These are phyloP conservation scores for Ceratobasidium sp. DNA, from an alignment of 1,284 basidiomycete species.

Conservation along the genomic window DNA sequence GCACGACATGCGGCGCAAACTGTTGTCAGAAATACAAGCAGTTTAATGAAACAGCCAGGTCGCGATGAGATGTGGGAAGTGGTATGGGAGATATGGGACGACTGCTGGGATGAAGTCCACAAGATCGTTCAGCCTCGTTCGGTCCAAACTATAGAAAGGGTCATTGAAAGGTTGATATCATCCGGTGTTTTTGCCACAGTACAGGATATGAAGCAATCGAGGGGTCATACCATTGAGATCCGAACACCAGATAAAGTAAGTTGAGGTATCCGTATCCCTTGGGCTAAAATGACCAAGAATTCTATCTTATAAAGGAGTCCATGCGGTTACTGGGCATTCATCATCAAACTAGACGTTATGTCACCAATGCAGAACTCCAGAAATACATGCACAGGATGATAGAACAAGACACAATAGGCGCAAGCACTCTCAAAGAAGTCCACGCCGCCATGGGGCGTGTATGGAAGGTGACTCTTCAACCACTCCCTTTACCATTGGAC, in stretches of 20 bases:
- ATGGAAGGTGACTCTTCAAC: not conserved
- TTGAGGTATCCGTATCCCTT: not conserved
- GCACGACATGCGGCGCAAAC: not conserved
- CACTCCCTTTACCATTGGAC: not conserved
- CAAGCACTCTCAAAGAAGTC: not conserved
- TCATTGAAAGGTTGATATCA: not conserved
- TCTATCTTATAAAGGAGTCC: not conserved
- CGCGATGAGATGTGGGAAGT: slow-evolving; percentile 15
- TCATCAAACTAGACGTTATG: too few relatives aligned
- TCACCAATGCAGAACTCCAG: slow-evolving; percentile 8
- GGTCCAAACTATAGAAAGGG: not conserved
- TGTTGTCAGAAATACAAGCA: not conserved
- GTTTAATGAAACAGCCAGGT: not conserved
- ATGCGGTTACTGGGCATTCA: not conserved
- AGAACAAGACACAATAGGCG: not conserved
- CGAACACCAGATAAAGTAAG: not conserved
- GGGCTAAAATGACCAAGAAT: not conserved
- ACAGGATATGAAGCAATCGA: not conserved
- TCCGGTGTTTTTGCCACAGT: not conserved
- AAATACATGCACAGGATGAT: not conserved
- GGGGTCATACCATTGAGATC: not conserved
- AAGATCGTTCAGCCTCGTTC: not conserved
- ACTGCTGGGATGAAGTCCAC: slow-evolving; percentile 1
- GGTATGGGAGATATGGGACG: slow-evolving; percentile 7
- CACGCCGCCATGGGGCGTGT: not conserved